A percentile compares a stretch with the other conserved stretches of the same genome.
Evolutionary conservation across 192 early-diverging fungal genomes (phyloP).

Genomic region (Coemansia sp.): DNA sequence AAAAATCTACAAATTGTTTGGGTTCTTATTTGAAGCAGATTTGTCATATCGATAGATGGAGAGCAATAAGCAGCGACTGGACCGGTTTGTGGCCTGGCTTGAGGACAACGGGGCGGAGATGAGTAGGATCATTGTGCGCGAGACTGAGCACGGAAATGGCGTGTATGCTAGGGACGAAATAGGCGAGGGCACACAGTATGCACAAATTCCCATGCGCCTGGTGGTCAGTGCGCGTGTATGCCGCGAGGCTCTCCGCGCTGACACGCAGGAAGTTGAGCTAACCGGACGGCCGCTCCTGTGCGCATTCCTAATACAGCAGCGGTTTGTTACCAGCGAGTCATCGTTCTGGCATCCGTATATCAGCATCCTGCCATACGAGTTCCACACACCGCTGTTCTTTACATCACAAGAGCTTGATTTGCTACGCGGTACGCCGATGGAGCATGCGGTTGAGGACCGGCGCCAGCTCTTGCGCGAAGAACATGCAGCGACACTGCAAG

Average conservation of each 20-base stretch:
- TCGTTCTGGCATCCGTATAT: slow-evolving; percentile 62
- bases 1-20: too few relatives aligned
- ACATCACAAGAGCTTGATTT: slow-evolving; percentile 46
- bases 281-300: slow-evolving; percentile 48
- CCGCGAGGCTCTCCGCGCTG: slow-evolving; percentile 17
- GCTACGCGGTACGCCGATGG: slow-evolving; percentile 57
- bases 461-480: slow-evolving; percentile 25
- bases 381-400: slow-evolving; percentile 60
- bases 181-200: slow-evolving; percentile 44
- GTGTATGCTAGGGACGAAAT: slow-evolving; percentile 51
- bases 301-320: slow-evolving; percentile 57
- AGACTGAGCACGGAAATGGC: slow-evolving; percentile 38
- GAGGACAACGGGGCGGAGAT: slow-evolving; percentile 43
- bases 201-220: slow-evolving; percentile 55
- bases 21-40: too few relatives aligned
- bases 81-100: slow-evolving; percentile 42
- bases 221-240: slow-evolving; percentile 54
- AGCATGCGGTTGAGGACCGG: slow-evolving; percentile 46
- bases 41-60: not conserved
- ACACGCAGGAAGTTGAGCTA: slow-evolving; percentile 14
- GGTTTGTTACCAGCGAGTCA: slow-evolving; percentile 21
- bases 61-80: slow-evolving; percentile 9
- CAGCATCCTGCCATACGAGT: slow-evolving; percentile 54
- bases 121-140: slow-evolving; percentile 31
- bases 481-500: slow-evolving; percentile 28